These are phyloP conservation scores for Zalaria obscura DNA, from an alignment of 2,329 filamentous ascomycete genomes.

Conservation along the genomic window DNA sequence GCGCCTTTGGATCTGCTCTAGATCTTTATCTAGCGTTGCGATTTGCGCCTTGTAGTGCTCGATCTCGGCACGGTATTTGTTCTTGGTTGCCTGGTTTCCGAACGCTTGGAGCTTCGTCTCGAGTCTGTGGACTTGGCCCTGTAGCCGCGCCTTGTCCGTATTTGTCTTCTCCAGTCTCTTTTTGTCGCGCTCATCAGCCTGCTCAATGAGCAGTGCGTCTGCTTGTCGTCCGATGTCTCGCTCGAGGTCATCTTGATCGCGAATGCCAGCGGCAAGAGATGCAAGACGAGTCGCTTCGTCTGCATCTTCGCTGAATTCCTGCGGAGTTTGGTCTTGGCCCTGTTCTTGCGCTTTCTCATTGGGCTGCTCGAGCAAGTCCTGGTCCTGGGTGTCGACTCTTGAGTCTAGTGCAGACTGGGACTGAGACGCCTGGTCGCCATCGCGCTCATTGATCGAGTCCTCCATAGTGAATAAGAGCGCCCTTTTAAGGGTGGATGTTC, in stretches of 20 bases:
- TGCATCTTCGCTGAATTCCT: slow-evolving; percentile 13
- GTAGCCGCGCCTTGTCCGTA: slow-evolving; percentile 42
- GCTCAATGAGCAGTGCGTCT: slow-evolving; percentile 44
- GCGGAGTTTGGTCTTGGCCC: background rate
- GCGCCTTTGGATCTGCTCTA: slow-evolving; percentile 65
- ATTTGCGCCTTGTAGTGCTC: slow-evolving; percentile 52
- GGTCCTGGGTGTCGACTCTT: too few relatives aligned
- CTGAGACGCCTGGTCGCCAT: too few relatives aligned
- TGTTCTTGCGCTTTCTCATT: background rate
- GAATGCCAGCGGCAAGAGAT: slow-evolving; percentile 33
- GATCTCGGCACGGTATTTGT: slow-evolving; percentile 51
- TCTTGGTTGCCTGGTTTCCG: slow-evolving; percentile 38
- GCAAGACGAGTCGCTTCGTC: slow-evolving; percentile 27
- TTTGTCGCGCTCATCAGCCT: slow-evolving; percentile 49
- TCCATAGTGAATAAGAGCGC: too few relatives aligned
- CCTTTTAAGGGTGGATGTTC: too few relatives aligned
- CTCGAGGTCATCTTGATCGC: slow-evolving; percentile 82
- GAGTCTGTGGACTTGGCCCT: slow-evolving; percentile 48
- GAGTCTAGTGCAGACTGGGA: too few relatives aligned
- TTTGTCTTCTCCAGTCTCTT: slow-evolving; percentile 46
- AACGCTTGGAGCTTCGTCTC: slow-evolving; percentile 43
- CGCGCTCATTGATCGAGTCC: too few relatives aligned
- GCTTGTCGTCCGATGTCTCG: slow-evolving; percentile 63
- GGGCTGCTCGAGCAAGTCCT: too few relatives aligned
- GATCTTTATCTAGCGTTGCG: slow-evolving; percentile 51